Evolutionary conservation across 176 grass and related monocot genomes (phyloP).

Genomic region (Aegilops sharonensis): DNA sequence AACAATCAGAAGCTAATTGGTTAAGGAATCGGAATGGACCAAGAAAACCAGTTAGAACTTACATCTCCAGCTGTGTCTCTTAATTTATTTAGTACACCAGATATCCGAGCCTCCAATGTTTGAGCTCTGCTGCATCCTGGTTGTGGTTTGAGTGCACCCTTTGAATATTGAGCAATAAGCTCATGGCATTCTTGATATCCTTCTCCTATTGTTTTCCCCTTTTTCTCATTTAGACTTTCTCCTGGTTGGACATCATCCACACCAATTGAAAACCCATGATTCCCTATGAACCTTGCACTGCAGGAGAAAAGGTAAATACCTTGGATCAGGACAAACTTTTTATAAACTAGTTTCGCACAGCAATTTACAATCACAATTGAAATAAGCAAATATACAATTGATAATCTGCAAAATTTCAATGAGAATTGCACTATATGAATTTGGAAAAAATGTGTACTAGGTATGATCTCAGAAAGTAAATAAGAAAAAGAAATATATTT

Average conservation of each 20-base stretch:
- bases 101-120: conserved; percentile 75
- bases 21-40: conserved; percentile 8
- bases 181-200: conserved; percentile 75
- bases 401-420: conserved; percentile 16
- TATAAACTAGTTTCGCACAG: background rate
- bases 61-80: conserved; percentile 71
- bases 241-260: conserved; percentile 91
- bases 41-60: conserved; percentile 27
- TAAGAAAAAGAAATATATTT: background rate
- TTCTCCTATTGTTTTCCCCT: conserved; percentile 63
- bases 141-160: conserved; percentile 61
- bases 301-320: conserved; percentile 5
- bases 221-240: conserved; percentile 63
- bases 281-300: conserved; percentile 98
- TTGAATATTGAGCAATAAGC: conserved; percentile 67
- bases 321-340: conserved; percentile 35
- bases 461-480: background rate
- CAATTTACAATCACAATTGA: background rate
- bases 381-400: background rate
- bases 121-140: conserved; percentile 69
- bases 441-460: background rate
- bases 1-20: background rate
- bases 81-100: conserved; percentile 69
- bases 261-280: conserved; percentile 98
- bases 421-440: background rate